Percentiles rank a stretch among this genome's conserved stretches.
phyloP scores from a whole-genome alignment of 768 basidiomycete genomes.

The Daedaleopsis nitida region DNA sequence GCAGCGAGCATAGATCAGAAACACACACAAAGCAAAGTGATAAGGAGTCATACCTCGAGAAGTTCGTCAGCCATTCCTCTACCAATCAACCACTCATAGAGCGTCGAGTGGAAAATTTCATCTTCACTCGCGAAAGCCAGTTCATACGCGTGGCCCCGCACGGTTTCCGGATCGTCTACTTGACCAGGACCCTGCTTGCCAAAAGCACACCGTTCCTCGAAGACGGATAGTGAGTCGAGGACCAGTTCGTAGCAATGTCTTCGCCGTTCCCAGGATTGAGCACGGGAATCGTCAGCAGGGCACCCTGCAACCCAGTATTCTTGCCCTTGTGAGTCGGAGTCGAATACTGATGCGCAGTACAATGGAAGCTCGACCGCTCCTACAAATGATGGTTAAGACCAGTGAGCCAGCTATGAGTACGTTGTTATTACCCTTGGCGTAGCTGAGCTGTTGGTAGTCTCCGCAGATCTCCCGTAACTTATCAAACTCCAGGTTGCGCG shows the following conservation, averaged over 20 bases:
- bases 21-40: neutral
- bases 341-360: conserved; percentile 76
- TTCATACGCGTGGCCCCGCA: conserved; percentile 84
- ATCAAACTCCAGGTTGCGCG: conserved; percentile 79
- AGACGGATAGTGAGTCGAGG: conserved; percentile 76
- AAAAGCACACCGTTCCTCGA: conserved; percentile 58
- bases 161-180: conserved; percentile 57
- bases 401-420: neutral
- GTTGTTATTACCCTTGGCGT: conserved; percentile 66
- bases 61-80: conserved; percentile 84
- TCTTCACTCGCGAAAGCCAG: conserved; percentile 85
- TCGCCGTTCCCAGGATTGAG: conserved; percentile 59
- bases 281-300: conserved; percentile 53
- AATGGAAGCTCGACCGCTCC: conserved; percentile 87
- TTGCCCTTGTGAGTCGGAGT: conserved; percentile 72
- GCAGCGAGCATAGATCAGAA: conserved; percentile 1
- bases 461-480: conserved; percentile 83
- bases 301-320: conserved; percentile 75
- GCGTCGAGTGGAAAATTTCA: conserved; percentile 88
- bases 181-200: conserved; percentile 37
- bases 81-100: conserved; percentile 93
- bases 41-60: conserved; percentile 65
- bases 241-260: conserved; percentile 80
- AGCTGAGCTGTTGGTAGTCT: conserved; percentile 87
- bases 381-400: conserved; percentile 28